Base-by-base conservation (phyloP, 208 protist species). In the Porcisia hertigi region DNA sequence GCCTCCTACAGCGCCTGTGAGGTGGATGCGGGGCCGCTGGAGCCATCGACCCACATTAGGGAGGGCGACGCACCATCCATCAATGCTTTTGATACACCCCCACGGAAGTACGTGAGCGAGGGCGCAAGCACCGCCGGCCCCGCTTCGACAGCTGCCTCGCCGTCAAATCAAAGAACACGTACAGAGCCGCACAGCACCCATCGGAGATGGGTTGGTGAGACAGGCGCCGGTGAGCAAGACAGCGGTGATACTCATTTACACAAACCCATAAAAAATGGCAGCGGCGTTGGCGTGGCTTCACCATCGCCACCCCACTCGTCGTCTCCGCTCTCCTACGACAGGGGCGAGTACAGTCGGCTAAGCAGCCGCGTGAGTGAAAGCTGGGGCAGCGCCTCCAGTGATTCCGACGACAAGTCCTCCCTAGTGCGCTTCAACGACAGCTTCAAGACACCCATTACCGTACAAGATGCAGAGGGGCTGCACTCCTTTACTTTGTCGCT, bases 391-490 rank as follows among this genome's bases (percentile, higher is more conserved):
- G 11, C 60, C 3, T 7, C 16, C 59, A 52, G 55, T 45, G 30
- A 25, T 2, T 23, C 52, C 43, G 43, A 20, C 49, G 39, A 43
- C 43, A 34, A 55, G 20, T 20, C 65, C 25, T 78, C 75, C n/a
- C 55, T 90, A 25, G 84, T 94, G 1, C 84, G 88, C 52, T 91
- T 87, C 74, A 84, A 87, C 63, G 86, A 91, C 55, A 91, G 86
- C 76, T 93, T 93, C 71, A 86, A 69, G 16, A 88, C 85, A 18
- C 88, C 91, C 2, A 85, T 92, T 36, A 92, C 86, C 12, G 85
- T 91, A 30, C 75, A 80, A 53, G 91, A 95, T 62, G 83, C 87
- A 12, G 91, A 95, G 65, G 88, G 88, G 0, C 79, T 95, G 39
- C 91, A 95, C 60, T 63, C 83, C 34, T 88, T 87, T 36, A 86